phyloP scores from a whole-genome alignment of 1,284 basidiomycete species.

The Sanghuangporus sanghuang region DNA sequence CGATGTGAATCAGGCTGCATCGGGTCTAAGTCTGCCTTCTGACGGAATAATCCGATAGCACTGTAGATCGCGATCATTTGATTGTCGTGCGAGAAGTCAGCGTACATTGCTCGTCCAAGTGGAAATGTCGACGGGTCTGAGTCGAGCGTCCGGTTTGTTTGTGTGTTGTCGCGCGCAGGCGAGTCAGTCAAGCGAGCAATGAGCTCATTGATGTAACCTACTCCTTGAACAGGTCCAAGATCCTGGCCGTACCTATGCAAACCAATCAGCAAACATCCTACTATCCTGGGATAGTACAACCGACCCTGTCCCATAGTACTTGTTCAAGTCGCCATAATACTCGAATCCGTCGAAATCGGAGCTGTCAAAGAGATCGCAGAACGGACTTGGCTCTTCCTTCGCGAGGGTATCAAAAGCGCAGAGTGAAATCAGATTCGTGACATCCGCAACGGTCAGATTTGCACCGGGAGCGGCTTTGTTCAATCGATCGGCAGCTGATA shows the following conservation, averaged over 20 bases:
- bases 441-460: constrained; percentile 51
- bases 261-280: not conserved
- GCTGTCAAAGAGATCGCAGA: constrained; percentile 61
- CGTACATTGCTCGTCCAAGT: constrained; percentile 56
- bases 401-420: constrained; percentile 75
- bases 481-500: constrained; percentile 54
- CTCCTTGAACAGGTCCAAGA: constrained; percentile 69
- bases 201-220: constrained; percentile 82
- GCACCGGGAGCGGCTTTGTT: constrained; percentile 60
- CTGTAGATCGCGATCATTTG: constrained; percentile 72
- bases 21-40: constrained; percentile 35
- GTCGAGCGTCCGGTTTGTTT: constrained; percentile 78
- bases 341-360: constrained; percentile 61
- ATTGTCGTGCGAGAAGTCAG: constrained; percentile 82
- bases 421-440: constrained; percentile 59
- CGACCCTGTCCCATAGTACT: constrained; percentile 74
- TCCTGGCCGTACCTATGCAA: constrained; percentile 52
- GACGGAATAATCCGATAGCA: constrained; percentile 63
- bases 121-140: constrained; percentile 66
- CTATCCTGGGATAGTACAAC: constrained; percentile 19
- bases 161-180: constrained; percentile 62
- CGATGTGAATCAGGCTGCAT: constrained; percentile 33
- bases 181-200: constrained; percentile 67
- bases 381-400: constrained; percentile 50
- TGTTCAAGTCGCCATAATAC: constrained; percentile 69